A percentile compares a stretch with the other conserved stretches of the same genome.
phyloP scores from a whole-genome alignment of 129 eudicot species.

The Artemisia tridentata region DNA sequence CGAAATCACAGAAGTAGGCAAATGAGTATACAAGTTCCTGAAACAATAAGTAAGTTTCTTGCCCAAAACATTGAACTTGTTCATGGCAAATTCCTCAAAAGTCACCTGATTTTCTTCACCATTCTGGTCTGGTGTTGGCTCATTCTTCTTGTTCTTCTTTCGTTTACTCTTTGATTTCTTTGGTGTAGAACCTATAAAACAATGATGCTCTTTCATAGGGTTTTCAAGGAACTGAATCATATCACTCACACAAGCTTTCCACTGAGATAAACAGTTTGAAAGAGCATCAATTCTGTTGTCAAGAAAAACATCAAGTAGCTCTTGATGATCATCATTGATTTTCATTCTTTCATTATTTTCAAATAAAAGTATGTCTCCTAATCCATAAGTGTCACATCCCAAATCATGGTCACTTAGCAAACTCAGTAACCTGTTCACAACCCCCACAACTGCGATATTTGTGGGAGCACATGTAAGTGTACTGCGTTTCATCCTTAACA shows the following conservation, averaged over 20 bases:
- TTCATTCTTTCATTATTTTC: slow-evolving; percentile 62
- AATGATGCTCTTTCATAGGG: not conserved
- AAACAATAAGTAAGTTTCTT: slow-evolving; percentile 26
- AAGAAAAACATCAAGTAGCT: slow-evolving; percentile 49
- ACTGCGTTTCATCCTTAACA: too few relatives aligned
- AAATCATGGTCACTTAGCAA: slow-evolving; percentile 19
- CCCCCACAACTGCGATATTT: slow-evolving; percentile 51
- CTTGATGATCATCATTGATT: slow-evolving; percentile 36
- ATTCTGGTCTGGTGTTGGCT: not conserved
- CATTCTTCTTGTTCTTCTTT: not conserved
- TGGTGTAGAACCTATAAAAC: not conserved
- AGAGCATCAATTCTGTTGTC: slow-evolving; percentile 43
- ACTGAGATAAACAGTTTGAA: slow-evolving; percentile 28
- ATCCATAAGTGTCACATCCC: slow-evolving; percentile 45
- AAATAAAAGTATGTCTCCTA: slow-evolving; percentile 69
- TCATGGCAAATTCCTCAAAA: not conserved
- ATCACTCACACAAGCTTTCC: slow-evolving; percentile 1
- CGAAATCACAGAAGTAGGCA: slow-evolving; percentile 49
- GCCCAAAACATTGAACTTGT: slow-evolving; percentile 18
- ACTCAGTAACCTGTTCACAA: slow-evolving; percentile 38
- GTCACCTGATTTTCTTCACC: not conserved
- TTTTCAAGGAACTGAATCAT: slow-evolving; percentile 24
- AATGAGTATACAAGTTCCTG: slow-evolving; percentile 46
- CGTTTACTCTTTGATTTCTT: not conserved
- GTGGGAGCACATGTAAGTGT: too few relatives aligned